phyloP scores from a whole-genome alignment of 805 yeast genomes.

The Nakazawaea ishiwadae region DNA sequence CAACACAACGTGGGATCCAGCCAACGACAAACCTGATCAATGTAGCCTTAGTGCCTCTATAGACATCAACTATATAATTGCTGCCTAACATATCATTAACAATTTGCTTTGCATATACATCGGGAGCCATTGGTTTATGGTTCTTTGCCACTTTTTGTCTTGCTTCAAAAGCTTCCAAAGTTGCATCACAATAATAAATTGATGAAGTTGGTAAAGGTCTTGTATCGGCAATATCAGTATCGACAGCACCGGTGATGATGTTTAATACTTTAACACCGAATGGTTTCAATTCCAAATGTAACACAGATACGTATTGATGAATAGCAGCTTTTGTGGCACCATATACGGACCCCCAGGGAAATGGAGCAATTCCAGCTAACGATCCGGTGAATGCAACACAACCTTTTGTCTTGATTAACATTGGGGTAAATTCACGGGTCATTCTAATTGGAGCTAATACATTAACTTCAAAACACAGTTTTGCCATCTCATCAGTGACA shows the following conservation, averaged over 20 bases:
- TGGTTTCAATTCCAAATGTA: constrained; percentile 65
- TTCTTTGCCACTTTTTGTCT: constrained; percentile 58
- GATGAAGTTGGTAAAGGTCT: constrained; percentile 56
- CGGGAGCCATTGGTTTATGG: constrained; percentile 56
- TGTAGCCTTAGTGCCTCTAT: constrained; percentile 43
- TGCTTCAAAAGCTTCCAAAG: constrained; percentile 39
- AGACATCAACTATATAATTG: constrained; percentile 42
- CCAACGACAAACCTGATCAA: constrained; percentile 18
- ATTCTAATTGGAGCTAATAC: constrained; percentile 66
- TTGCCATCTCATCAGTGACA: constrained; percentile 48
- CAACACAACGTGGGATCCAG: constrained; percentile 22
- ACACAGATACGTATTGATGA: constrained; percentile 60
- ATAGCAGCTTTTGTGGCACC: constrained; percentile 72
- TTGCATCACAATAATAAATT: constrained; percentile 46
- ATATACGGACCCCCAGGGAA: constrained; percentile 69
- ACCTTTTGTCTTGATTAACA: constrained; percentile 62
- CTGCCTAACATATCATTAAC: constrained; percentile 42
- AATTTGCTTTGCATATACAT: constrained; percentile 50
- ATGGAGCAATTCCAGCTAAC: constrained; percentile 56
- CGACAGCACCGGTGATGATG: constrained; percentile 72
- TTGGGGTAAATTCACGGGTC: constrained; percentile 50
- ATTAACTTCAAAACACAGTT: constrained; percentile 56
- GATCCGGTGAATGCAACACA: constrained; percentile 74
- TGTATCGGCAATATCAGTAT: constrained; percentile 64
- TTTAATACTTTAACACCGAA: constrained; percentile 69